Base-by-base conservation (phyloP, 495 filamentous ascomycete species). In the Margaritispora aquatica region DNA sequence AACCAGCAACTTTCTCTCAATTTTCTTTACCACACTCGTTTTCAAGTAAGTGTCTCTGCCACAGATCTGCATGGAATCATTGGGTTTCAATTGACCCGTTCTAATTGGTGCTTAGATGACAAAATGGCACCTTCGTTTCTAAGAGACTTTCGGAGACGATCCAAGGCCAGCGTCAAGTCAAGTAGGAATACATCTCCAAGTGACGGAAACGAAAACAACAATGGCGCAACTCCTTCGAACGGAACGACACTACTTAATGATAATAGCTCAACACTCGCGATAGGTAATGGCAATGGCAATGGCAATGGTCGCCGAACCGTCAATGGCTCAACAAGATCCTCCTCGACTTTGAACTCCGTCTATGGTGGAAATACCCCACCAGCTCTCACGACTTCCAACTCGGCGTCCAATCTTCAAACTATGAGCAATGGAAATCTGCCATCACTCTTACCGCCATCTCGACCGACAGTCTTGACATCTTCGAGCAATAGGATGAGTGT, bases 91-190 rank as follows among this genome's bases (percentile, higher is more conserved):
- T 58, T 58, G 51, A 27, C 23, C 19, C 20, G 5, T 48, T 51
- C 58, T 60, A 31, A 55, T 9, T 27, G 7, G 23, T 26, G 46
- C 51, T n/a, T 52, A 57, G 57, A 46, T 50, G 34, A 9, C 15
- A 49, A 19, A 11, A 69, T 69, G 66, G 66, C 78, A 26, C 77
- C 77, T n/a, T 74, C 87, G 41, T 90, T 96, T 69, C 79, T 95
- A 71, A 90, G 85, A 69, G 82, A 88, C 62, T 72, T 96, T 51
- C 86, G 88, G 63, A 82, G 90, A 64, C 84, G 84, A 57, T 88
- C 88, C 63, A 85, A 77, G 68, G 80, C 86, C 55, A 85, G 77
- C 74, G 82, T 89, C 72, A 74, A 74, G 54, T 77, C 80, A 26
- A 76, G 77, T 44, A 75, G 75, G 38, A 80, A 82, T 22, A 79